These are phyloP conservation scores for Amoebophrya sp. DNA, from an alignment of 169 alveolate species.

Conservation along the genomic window DNA sequence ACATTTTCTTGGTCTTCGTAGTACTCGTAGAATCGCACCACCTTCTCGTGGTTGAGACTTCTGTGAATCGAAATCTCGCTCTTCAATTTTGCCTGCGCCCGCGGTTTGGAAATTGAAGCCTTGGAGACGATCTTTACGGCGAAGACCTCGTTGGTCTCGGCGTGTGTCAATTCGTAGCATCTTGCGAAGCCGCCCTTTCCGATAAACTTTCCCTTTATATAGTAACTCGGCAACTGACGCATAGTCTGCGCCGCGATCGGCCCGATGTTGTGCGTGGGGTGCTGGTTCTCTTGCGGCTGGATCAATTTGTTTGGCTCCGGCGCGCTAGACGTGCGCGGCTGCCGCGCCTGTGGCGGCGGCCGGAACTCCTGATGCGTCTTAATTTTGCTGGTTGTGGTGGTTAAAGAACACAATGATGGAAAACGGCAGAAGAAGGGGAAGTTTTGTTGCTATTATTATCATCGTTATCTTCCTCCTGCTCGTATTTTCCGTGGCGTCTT, in stretches of 20 bases:
- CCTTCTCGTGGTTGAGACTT: constrained; percentile 57
- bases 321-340: no score
- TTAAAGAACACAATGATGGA: no score
- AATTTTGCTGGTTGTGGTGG: no score
- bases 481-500: no score
- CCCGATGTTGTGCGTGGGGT: no score
- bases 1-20: constrained; percentile 75
- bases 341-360: no score
- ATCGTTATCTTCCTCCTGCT: no score
- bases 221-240: not conserved
- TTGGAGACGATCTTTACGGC: constrained; percentile 70
- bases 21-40: constrained; percentile 69
- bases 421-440: no score
- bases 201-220: constrained; percentile 38
- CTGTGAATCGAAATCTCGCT: constrained; percentile 67
- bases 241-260: not conserved
- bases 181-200: constrained; percentile 78
- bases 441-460: no score
- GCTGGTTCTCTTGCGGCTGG: no score
- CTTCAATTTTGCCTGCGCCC: constrained; percentile 66
- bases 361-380: no score
- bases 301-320: no score
- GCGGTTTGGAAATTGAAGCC: constrained; percentile 58
- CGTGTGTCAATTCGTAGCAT: constrained; percentile 56
- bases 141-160: constrained; percentile 54